Conservation (phyloP, 768 basidiomycete species). For the Suillus sp. region DNA sequence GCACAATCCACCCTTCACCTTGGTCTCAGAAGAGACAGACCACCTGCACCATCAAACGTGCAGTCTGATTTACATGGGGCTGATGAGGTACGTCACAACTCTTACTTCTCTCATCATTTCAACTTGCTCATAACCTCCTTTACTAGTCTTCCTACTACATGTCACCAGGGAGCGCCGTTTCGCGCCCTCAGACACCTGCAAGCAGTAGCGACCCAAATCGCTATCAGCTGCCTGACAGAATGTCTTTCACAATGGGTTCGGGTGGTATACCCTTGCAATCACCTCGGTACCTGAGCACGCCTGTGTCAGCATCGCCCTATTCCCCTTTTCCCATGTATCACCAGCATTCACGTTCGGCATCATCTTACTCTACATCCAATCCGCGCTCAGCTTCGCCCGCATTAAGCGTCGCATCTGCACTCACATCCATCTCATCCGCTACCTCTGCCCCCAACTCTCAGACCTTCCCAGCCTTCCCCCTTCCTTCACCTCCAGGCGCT, state of each 20-base stretch:
- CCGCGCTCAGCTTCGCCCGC: constrained; percentile 65
- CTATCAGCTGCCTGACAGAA: constrained; percentile 35
- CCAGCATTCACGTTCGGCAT: constrained; percentile 49
- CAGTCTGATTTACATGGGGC: constrained; percentile 25
- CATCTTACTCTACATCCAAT: constrained; percentile 45
- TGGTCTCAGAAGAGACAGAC: constrained; percentile 34
- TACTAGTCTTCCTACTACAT: constrained; percentile 38
- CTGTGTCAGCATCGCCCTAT: constrained; percentile 47
- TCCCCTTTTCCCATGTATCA: constrained; percentile 47
- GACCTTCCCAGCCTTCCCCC: constrained; percentile 32
- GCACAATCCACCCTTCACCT: constrained; percentile 36
- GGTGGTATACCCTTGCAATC: constrained; percentile 37
- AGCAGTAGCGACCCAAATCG: constrained; percentile 35
- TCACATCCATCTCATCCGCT: constrained; percentile 53
- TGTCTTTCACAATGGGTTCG: constrained; percentile 22
- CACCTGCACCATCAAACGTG: constrained; percentile 16
- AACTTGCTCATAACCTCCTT: constrained; percentile 18
- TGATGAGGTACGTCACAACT: constrained; percentile 27
- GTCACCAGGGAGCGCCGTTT: constrained; percentile 36
- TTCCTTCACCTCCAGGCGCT: constrained; percentile 32
- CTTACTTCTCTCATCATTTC: background rate
- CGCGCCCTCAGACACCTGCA: constrained; percentile 43
- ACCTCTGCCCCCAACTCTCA: constrained; percentile 35
- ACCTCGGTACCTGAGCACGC: constrained; percentile 48
- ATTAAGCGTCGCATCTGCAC: constrained; percentile 54